Percentiles rank a stretch among this genome's conserved stretches.
Evolutionary conservation across 2,329 filamentous ascomycete genomes (phyloP).

Genomic region (Cladophialophora yegresii): DNA sequence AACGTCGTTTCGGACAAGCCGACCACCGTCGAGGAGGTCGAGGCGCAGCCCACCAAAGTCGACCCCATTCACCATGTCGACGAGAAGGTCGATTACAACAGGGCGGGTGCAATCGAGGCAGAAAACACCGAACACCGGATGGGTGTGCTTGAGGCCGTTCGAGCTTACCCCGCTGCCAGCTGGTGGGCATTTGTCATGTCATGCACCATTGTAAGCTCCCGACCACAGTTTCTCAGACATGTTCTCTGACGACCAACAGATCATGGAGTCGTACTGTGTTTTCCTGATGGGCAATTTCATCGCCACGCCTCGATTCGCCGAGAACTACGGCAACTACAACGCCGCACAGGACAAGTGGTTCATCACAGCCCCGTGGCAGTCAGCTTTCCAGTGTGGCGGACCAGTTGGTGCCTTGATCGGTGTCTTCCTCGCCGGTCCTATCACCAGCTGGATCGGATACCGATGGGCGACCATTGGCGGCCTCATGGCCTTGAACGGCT

Average conservation of each 20-base stretch:
- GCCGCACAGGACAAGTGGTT: constrained; percentile 37
- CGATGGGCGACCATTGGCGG: constrained; percentile 60
- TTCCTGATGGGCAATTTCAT: constrained; percentile 64
- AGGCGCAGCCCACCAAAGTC: constrained; percentile 39
- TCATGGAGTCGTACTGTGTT: constrained; percentile 66
- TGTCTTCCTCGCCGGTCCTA: constrained; percentile 61
- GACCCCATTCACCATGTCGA: constrained; percentile 41
- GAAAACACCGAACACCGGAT: constrained; percentile 58
- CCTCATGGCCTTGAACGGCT: constrained; percentile 60
- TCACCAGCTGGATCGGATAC: constrained; percentile 64
- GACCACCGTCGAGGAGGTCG: constrained; percentile 40
- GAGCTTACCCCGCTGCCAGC: constrained; percentile 55
- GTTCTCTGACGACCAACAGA: constrained; percentile 46
- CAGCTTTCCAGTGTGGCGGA: constrained; percentile 58
- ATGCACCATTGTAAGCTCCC: constrained; percentile 55
- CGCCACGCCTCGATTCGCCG: constrained; percentile 52
- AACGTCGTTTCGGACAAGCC: constrained; percentile 41
- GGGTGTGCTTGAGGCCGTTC: constrained; percentile 53
- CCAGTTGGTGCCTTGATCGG: constrained; percentile 62
- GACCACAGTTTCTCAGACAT: constrained; percentile 25
- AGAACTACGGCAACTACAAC: constrained; percentile 51
- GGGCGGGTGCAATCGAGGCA: constrained; percentile 58
- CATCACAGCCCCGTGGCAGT: constrained; percentile 60
- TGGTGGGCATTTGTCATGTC: constrained; percentile 60
- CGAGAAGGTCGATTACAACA: constrained; percentile 51